Conservation (phyloP, 768 basidiomycete genomes). For the Boletus rubroflammeus region DNA sequence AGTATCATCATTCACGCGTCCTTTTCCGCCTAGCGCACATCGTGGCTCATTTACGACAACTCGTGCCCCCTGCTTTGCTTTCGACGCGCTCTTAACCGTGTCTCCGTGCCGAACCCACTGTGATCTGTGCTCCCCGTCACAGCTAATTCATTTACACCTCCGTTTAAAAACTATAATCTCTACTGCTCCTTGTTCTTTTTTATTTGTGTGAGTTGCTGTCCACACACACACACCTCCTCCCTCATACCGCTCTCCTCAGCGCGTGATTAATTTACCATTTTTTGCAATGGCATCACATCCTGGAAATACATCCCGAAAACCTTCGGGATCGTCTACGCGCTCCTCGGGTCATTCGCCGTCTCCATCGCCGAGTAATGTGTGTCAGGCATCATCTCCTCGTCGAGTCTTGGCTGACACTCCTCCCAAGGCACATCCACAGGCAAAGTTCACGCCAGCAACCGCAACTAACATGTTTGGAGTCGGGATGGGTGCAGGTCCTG, state of each 20-base stretch:
- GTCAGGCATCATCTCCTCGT: conserved; percentile 15
- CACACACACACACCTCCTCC: conserved; percentile 5
- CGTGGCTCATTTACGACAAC: conserved; percentile 33
- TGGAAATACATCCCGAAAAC: conserved; percentile 55
- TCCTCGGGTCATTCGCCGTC: conserved; percentile 62
- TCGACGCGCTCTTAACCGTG: conserved; percentile 31
- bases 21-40: conserved; percentile 25
- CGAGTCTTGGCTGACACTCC: conserved; percentile 8
- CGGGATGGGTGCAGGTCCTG: conserved; percentile 43
- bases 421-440: conserved; percentile 39
- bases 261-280: conserved; percentile 28
- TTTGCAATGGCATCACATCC: conserved; percentile 32
- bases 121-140: conserved; percentile 20
- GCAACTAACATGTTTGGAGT: conserved; percentile 51
- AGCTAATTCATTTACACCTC: conserved; percentile 36
- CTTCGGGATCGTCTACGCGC: conserved; percentile 66
- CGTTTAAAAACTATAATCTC: conserved; percentile 34
- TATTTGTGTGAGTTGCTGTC: conserved; percentile 27
- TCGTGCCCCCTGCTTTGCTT: conserved; percentile 16
- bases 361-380: conserved; percentile 56
- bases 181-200: conserved; percentile 23
- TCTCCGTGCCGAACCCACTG: conserved; percentile 29
- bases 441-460: conserved; percentile 42
- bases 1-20: conserved; percentile 32
- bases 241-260: conserved; percentile 21